Evolutionary conservation across 2,329 filamentous ascomycete genomes (phyloP).

Genomic region (Pseudocercospora cruenta): DNA sequence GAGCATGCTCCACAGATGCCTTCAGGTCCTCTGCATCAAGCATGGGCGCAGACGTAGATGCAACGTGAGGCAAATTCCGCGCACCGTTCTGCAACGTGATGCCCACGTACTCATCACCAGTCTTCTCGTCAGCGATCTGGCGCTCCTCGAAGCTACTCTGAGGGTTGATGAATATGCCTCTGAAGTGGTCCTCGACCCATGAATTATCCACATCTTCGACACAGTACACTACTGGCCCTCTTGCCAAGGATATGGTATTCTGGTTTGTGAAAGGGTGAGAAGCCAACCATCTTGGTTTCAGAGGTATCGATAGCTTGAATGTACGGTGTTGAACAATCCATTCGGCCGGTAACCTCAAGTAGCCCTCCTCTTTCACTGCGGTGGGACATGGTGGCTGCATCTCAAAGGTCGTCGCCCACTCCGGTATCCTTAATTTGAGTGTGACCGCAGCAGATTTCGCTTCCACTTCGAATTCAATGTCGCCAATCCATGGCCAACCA

Average conservation of each 20-base stretch:
- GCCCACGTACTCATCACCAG: conserved; percentile 37
- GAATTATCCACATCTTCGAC: conserved; percentile 62
- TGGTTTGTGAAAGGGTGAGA: conserved; percentile 63
- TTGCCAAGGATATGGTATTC: conserved; percentile 56
- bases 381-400: conserved; percentile 43
- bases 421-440: conserved; percentile 58
- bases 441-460: conserved; percentile 40
- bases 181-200: conserved; percentile 62
- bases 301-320: conserved; percentile 52
- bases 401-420: conserved; percentile 50
- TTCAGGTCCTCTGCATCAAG: conserved; percentile 1
- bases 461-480: conserved; percentile 52
- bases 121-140: conserved; percentile 25
- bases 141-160: conserved; percentile 23
- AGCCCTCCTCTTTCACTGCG: conserved; percentile 51
- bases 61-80: not conserved
- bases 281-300: conserved; percentile 54
- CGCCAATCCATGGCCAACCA: conserved; percentile 62
- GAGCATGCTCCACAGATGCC: conserved; percentile 17
- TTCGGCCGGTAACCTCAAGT: conserved; percentile 50
- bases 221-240: conserved; percentile 65
- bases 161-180: conserved; percentile 28
- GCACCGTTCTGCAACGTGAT: conserved; percentile 34
- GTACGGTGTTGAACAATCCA: conserved; percentile 46
- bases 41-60: not conserved